These are phyloP conservation scores for Fusarium liriodendri DNA, from an alignment of 2,329 filamentous ascomycete genomes.

Conservation along the genomic window DNA sequence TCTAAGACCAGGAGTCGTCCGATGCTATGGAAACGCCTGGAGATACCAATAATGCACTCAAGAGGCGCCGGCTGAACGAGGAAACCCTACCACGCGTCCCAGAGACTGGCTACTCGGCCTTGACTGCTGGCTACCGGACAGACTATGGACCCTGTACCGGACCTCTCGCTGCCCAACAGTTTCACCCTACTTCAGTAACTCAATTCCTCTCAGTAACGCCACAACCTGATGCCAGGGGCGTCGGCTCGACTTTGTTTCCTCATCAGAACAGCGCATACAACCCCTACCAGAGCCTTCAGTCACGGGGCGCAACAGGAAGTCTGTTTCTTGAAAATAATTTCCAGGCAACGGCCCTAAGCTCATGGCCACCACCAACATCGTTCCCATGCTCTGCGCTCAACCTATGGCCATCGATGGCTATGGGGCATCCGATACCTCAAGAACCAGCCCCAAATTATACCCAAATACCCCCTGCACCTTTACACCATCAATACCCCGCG, in stretches of 20 bases:
- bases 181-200: background rate
- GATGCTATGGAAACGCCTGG: background rate
- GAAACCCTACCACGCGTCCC: background rate
- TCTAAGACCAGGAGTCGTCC: accelerated
- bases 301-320: background rate
- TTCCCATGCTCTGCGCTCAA: background rate
- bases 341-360: no score
- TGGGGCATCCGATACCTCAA: background rate
- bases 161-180: background rate
- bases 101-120: no score
- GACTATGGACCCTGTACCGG: background rate
- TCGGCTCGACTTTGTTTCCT: background rate
- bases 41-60: background rate
- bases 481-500: no score
- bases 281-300: background rate
- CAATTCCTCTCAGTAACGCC: background rate
- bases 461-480: accelerated
- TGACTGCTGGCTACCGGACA: background rate
- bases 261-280: background rate
- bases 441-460: background rate
- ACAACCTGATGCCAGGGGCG: background rate
- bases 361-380: no score
- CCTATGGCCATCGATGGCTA: no score
- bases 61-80: conserved; percentile 1
- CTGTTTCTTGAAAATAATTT: background rate